Evolutionary conservation across 768 basidiomycete genomes (phyloP).

Genomic region (Rhodotorula diobovata): DNA sequence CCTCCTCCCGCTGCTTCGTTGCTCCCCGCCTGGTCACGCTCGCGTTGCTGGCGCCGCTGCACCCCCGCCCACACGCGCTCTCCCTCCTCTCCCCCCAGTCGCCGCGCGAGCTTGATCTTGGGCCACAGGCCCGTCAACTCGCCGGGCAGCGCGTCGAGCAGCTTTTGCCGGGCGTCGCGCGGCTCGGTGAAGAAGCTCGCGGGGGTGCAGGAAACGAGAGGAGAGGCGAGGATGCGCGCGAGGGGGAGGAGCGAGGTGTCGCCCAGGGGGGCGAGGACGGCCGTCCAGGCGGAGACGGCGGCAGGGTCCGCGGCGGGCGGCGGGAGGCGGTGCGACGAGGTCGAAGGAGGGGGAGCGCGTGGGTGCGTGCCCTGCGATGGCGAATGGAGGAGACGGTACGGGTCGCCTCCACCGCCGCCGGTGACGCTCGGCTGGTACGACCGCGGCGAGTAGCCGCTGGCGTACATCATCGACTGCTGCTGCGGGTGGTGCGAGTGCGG

Average conservation of each 20-base stretch:
- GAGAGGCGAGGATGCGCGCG: constrained; percentile 20
- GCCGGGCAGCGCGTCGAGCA: constrained; percentile 2
- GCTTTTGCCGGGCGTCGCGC: not conserved
- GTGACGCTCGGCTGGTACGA: no score
- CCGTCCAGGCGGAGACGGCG: constrained; percentile 24
- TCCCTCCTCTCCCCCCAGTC: not conserved
- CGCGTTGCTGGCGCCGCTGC: not conserved
- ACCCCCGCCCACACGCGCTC: not conserved
- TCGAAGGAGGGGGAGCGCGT: no score
- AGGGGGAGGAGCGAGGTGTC: constrained; percentile 9
- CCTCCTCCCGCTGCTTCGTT: not conserved
- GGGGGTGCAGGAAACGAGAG: constrained; percentile 13
- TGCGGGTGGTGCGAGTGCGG: not conserved
- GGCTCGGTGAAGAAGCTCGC: not conserved
- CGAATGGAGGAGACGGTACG: no score
- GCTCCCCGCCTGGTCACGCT: no score
- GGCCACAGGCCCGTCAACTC: constrained; percentile 8
- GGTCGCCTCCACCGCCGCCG: no score
- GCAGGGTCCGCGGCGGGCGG: not conserved
- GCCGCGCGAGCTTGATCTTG: constrained; percentile 5
- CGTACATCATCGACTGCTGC: not conserved
- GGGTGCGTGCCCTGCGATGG: not conserved
- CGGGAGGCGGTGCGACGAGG: not conserved
- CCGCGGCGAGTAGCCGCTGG: not conserved
- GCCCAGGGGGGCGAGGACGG: constrained; percentile 1